Evolutionary conservation across 108 stramenopile genomes (phyloP), one percentile per base, ranked within the genome.

Genomic region (Mediolabrus comicus): DNA sequence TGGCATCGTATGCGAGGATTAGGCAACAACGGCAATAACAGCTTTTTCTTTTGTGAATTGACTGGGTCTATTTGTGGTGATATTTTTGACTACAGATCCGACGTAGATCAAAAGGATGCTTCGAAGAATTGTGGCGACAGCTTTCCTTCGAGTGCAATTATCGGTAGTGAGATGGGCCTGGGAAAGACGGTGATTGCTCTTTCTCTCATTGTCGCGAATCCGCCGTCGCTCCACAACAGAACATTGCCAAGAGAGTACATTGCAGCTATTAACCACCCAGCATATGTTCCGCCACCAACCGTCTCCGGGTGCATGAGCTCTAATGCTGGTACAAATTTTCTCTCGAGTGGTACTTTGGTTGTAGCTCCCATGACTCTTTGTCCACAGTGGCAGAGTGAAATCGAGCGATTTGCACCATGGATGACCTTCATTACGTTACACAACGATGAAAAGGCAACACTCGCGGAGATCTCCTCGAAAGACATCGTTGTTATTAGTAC

Each of bases 351-450:
- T 4, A 64, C 63, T 8, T 27, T 71, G 31, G 70, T 71, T 10
- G 56, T 71, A 55, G 70, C 64, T n/a, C 70, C 70, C 1, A 71
- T 71, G 70, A 71, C 70, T 32, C 63, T 71, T 1, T 65, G 62
- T 53, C 31, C 70, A 13, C 70, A 71, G 52, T 71, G 70, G 70
- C 51, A 71, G 49, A 17, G 26, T 28, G 70, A 71, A 65, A 56
- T 71, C 24, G 28, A 71, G 22, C 13, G 70, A 3, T 71, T 65
- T 34, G 64, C 70, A 27, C 70, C 70, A 8, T 71, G 70, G 70
- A 64, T 71, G 70, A 27, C 29, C 3, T 52, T 55, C 5, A 8
- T 65, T 10, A 71, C 70, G 8, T n/a, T 71, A 9, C 70, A 71
- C 33, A 71, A 71, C 22, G 62, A 54, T 4, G 70, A 71, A 51